Evolutionary conservation across 2,329 filamentous ascomycete species (phyloP).

Genomic region (Oidium heveae): DNA sequence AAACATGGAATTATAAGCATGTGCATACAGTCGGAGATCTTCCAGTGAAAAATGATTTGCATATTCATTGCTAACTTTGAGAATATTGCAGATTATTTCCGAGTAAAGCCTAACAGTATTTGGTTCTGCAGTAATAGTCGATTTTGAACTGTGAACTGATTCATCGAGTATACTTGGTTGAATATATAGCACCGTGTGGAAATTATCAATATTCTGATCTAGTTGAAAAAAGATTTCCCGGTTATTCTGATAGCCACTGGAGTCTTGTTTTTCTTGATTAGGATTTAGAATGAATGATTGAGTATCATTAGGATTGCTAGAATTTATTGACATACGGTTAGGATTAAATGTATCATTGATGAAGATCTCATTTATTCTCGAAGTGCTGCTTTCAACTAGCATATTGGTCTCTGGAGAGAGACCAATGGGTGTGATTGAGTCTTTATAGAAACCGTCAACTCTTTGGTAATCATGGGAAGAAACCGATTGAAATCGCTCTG

Average conservation of each 20-base stretch:
- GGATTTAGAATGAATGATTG: not conserved
- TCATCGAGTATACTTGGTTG: not conserved
- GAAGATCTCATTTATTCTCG: not conserved
- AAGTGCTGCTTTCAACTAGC: not conserved
- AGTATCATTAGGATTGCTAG: not conserved
- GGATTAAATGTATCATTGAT: not conserved
- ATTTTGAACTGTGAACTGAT: not conserved
- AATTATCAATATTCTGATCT: not conserved
- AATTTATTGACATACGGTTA: not conserved
- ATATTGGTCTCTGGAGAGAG: not conserved
- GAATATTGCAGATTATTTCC: not conserved
- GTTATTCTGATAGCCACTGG: not conserved
- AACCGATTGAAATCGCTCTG: not conserved
- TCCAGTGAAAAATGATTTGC: not conserved
- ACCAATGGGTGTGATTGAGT: not conserved
- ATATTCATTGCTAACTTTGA: not conserved
- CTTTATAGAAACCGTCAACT: not conserved
- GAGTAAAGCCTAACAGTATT: not conserved
- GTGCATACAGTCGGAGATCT: conserved; percentile 1
- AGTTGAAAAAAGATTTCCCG: not conserved
- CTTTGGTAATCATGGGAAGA: not conserved
- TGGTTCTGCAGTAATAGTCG: not conserved
- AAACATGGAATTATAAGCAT: conserved; percentile 2
- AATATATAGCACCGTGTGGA: not conserved
- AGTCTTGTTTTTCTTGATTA: not conserved